Percentiles rank a stretch among this genome's conserved stretches.
Evolutionary conservation across 2,329 filamentous ascomycete species (phyloP).

Genomic region (Thielaviopsis punctulata): DNA sequence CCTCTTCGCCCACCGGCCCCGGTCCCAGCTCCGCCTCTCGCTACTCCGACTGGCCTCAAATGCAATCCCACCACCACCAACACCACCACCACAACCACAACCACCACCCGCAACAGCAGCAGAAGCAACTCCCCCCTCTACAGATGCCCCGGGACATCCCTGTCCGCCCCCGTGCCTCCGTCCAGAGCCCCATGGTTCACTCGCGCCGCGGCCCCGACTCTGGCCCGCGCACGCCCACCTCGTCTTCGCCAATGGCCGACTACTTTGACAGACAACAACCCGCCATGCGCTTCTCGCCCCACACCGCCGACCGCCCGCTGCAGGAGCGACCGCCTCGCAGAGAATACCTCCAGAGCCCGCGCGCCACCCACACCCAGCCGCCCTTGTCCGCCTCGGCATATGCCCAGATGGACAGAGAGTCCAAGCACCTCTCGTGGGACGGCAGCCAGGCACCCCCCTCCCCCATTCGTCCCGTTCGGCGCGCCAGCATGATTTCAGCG

Average conservation of each 20-base stretch:
- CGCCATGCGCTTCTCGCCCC: not conserved
- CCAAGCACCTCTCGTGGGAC: constrained; percentile 2
- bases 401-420: constrained; percentile 2
- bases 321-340: not conserved
- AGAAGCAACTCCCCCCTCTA: too few species aligned
- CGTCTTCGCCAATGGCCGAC: not conserved
- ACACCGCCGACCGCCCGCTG: not conserved
- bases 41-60: not conserved
- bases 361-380: not conserved
- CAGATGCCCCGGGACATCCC: constrained; percentile 1
- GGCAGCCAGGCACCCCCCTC: not conserved
- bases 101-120: not conserved
- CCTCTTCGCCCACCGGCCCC: not conserved
- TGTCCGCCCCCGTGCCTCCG: not conserved
- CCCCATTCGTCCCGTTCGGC: not conserved
- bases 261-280: not conserved
- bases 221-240: not conserved
- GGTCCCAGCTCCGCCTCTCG: not conserved
- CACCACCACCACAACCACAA: not conserved
- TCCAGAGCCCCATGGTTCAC: not conserved
- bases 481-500: not conserved
- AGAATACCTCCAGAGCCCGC: not conserved
- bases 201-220: not conserved
- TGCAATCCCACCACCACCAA: not conserved
- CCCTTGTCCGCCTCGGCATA: not conserved